Conservation (phyloP, 2,329 filamentous ascomycete genomes). For the Clonostachys chloroleuca region DNA sequence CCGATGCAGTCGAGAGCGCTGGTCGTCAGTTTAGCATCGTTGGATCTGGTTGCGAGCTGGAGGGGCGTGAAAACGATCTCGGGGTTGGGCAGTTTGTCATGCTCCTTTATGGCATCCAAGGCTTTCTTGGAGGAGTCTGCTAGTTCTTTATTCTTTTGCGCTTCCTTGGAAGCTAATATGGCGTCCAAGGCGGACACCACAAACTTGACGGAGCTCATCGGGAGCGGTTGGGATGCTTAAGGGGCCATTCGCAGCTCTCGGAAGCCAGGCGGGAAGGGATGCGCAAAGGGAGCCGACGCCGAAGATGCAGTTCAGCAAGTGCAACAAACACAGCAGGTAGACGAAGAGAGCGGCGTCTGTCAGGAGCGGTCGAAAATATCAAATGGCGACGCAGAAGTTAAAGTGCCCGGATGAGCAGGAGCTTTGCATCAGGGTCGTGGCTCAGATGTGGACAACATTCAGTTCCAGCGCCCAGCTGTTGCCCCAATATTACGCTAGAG, state of each 20-base stretch:
- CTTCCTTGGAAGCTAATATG: constrained; percentile 89
- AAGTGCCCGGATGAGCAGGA: too few relatives aligned
- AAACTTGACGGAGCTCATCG: constrained; percentile 92
- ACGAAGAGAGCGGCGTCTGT: too few relatives aligned
- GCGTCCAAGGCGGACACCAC: constrained; percentile 89
- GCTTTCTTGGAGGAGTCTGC: constrained; percentile 78
- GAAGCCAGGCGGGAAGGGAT: neutral
- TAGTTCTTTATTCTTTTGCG: constrained; percentile 79
- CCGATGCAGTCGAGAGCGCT: constrained; percentile 96
- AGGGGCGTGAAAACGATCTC: constrained; percentile 89
- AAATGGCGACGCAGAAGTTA: too few relatives aligned
- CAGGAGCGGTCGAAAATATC: too few relatives aligned
- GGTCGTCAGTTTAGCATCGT: constrained; percentile 80
- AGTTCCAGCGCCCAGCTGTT: too few relatives aligned
- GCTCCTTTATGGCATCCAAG: constrained; percentile 79
- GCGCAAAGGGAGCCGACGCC: too few relatives aligned
- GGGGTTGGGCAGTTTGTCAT: constrained; percentile 79
- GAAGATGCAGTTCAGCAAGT: too few relatives aligned
- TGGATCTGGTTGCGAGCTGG: constrained; percentile 82
- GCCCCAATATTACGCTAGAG: too few relatives aligned
- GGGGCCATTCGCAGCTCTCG: constrained; percentile 37
- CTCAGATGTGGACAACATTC: too few relatives aligned
- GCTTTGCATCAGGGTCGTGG: too few relatives aligned
- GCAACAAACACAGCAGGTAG: too few relatives aligned
- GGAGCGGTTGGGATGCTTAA: constrained; percentile 33